Evolutionary conservation across 2,329 filamentous ascomycete genomes (phyloP).

Genomic region (Stemphylium lycopersici): DNA sequence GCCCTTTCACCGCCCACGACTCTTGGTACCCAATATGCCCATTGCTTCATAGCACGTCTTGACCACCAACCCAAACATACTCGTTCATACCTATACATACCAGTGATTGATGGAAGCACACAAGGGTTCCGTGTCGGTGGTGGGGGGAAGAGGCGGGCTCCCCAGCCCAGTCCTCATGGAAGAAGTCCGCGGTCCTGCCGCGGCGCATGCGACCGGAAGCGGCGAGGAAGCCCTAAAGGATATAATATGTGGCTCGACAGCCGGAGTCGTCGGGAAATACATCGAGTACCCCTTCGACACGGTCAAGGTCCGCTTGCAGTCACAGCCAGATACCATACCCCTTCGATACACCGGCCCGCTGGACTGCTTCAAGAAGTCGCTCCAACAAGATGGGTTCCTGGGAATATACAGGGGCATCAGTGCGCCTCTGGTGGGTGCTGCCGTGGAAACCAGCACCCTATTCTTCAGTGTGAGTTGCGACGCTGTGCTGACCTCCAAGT

Average conservation of each 20-base stretch:
- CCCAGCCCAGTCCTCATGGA: conserved; percentile 26
- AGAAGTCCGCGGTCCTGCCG: conserved; percentile 19
- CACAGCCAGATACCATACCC: conserved; percentile 85
- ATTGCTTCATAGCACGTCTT: conserved; percentile 22
- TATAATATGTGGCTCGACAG: conserved; percentile 86
- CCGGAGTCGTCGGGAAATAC: conserved; percentile 89
- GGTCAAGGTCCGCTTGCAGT: conserved; percentile 94
- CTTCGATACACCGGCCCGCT: conserved; percentile 83
- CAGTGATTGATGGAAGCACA: conserved; percentile 38
- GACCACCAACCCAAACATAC: conserved; percentile 10
- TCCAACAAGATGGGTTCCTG: conserved; percentile 76
- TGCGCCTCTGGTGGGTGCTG: conserved; percentile 87
- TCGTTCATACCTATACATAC: conserved; percentile 5
- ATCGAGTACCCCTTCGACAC: conserved; percentile 99
- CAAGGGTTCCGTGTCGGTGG: conserved; percentile 38
- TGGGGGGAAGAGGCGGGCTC: conserved; percentile 37
- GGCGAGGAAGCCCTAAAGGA: conserved; percentile 79
- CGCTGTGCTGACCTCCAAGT: not conserved
- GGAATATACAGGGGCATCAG: conserved; percentile 92
- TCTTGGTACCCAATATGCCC: conserved; percentile 32
- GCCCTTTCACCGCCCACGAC: conserved; percentile 41
- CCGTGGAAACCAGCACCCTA: conserved; percentile 87
- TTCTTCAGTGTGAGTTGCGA: conserved; percentile 73
- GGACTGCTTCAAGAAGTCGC: conserved; percentile 90
- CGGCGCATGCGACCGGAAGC: conserved; percentile 45